Evolutionary conservation across 2,329 filamentous ascomycete genomes (phyloP).

Genomic region (Penicillium sp.): DNA sequence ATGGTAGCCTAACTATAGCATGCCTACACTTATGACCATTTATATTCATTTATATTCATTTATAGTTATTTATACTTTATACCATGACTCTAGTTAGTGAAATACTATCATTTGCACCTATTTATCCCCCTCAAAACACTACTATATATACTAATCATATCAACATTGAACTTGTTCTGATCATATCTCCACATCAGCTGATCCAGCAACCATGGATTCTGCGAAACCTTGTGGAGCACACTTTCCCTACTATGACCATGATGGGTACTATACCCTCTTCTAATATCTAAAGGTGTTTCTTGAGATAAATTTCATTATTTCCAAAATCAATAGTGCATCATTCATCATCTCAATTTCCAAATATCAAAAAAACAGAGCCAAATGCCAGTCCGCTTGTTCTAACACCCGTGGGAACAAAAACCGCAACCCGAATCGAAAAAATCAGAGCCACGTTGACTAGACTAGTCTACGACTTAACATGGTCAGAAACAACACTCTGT

Average conservation of each 20-base stretch:
- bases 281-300: not conserved
- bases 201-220: constrained; percentile 22
- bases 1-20: not conserved
- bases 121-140: not conserved
- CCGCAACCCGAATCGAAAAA: not conserved
- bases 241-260: not conserved
- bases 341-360: not conserved
- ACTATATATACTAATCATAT: not conserved
- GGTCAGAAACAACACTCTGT: constrained; percentile 1
- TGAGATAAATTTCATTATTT: not conserved
- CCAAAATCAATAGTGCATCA: not conserved
- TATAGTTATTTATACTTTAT: not conserved
- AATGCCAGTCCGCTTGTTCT: not conserved
- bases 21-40: constrained; percentile 3
- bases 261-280: not conserved
- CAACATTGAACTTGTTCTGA: not conserved
- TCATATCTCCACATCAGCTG: constrained; percentile 20
- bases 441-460: not conserved
- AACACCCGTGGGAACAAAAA: not conserved
- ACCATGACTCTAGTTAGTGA: not conserved
- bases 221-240: constrained; percentile 13
- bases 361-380: not conserved
- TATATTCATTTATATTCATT: not conserved
- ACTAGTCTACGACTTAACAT: constrained; percentile 3
- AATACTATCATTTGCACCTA: not conserved